Evolutionary conservation across 2,329 filamentous ascomycete species (phyloP).

Genomic region (Scedosporium aurantiacum): DNA sequence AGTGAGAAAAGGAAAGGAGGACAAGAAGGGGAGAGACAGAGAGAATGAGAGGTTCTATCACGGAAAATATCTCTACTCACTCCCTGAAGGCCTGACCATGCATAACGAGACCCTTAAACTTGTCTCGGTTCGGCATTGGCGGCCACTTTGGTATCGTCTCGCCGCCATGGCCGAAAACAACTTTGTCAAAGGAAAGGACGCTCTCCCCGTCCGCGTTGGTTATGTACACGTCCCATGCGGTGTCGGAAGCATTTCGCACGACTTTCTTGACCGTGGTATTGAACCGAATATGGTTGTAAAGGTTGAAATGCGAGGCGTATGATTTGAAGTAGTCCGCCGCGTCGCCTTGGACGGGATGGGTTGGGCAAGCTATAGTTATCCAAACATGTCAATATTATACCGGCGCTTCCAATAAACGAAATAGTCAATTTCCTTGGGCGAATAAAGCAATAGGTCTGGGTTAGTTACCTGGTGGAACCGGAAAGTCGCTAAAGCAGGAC

Average conservation of each 20-base stretch:
- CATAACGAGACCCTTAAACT: conserved; percentile 23
- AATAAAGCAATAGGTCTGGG: conserved; percentile 4
- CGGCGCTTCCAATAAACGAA: no score
- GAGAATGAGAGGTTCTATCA: no score
- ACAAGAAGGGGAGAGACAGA: no score
- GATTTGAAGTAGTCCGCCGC: conserved; percentile 27
- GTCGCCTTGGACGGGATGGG: conserved; percentile 14
- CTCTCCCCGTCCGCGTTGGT: conserved; percentile 14
- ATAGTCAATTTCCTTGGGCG: no score
- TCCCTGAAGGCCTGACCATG: conserved; percentile 21
- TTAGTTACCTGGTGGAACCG: conserved; percentile 26
- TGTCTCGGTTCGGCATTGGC: conserved; percentile 18
- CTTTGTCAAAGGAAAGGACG: conserved; percentile 21
- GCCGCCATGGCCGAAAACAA: conserved; percentile 20
- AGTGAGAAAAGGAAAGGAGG: not conserved
- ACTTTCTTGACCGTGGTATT: conserved; percentile 19
- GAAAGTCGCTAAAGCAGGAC: conserved; percentile 28
- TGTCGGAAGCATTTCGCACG: conserved; percentile 15
- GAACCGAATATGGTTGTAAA: conserved; percentile 22
- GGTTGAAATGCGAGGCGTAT: conserved; percentile 28
- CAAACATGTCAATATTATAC: not conserved
- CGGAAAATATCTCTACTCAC: conserved; percentile 10
- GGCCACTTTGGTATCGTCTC: conserved; percentile 22
- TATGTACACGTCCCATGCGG: conserved; percentile 22
- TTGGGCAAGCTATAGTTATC: conserved; percentile 15